Evolutionary conservation across 192 early-diverging fungal genomes (phyloP), one percentile per base, ranked within the genome.

Genomic region (Polychytrium aggregatum): DNA sequence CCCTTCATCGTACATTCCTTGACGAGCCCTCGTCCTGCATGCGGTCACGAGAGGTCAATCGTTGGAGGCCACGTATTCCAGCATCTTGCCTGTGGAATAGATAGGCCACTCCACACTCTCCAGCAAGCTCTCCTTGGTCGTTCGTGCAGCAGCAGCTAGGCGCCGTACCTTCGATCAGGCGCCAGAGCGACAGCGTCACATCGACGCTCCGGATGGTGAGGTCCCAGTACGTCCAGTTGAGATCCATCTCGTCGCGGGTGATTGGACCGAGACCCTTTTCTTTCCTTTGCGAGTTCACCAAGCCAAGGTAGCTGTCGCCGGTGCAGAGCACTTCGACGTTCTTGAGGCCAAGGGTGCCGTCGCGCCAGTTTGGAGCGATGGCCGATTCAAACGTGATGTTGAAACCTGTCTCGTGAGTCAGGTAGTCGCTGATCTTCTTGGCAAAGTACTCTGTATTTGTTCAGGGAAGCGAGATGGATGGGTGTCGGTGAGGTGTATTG

Each of bases 301-400:
- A n/a, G n/a, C n/a, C n/a, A n/a, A n/a, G n/a, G 73, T 69, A 70
- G 1, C 65, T 65, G 24, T 61, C 46, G n/a, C 42, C 59, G 44
- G 52, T 72, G 48, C 69, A 70, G 1, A 58, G 24, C 16, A 79
- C 55, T 4, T 62, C 64, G 8, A 98, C 90, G 60, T 96, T 96
- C 28, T 74, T 82, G 14, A 98, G 70, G 10, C 81, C 70, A 42
- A 98, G 92, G 7, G 78, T 74, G 9, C 92, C 92, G 18, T 82
- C 78, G 37, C 84, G 74, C 95, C 95, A 98, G 28, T 83, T 82
- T 0, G 95, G 95, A 4, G 87, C 78, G 43, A 95, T 90, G 2
- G 88, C 90, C 2, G 86, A 83, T 41, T 93, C 92, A 52, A 96
- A 93, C 1, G 74, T 77, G 17, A 97, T 81, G 2, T 82, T 79